Percentiles rank a stretch among this genome's conserved stretches.
These are phyloP conservation scores for Penicillium capsulatum DNA, from an alignment of 2,329 filamentous ascomycete species.

Conservation along the genomic window DNA sequence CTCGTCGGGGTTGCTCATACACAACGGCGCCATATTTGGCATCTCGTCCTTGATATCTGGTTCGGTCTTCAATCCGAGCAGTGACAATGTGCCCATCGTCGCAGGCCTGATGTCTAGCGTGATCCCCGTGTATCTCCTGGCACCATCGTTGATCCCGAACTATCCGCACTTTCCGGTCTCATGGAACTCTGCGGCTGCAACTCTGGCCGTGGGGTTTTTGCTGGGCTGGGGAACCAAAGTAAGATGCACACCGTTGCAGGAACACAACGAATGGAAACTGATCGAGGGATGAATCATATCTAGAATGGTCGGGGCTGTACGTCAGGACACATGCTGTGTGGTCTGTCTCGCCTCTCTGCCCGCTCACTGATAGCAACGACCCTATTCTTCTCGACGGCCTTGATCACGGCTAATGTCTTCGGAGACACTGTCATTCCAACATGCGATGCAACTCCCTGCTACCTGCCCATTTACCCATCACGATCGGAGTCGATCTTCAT, in stretches of 20 bases:
- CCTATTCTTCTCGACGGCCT: slow-evolving; percentile 42
- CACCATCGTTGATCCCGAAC: slow-evolving; percentile 44
- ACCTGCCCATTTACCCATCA: slow-evolving; percentile 44
- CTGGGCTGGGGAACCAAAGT: slow-evolving; percentile 54
- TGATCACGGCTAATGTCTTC: slow-evolving; percentile 42
- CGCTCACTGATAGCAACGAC: slow-evolving; percentile 48
- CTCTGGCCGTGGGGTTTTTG: slow-evolving; percentile 42
- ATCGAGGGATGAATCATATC: not conserved
- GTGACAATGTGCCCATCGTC: slow-evolving; percentile 45
- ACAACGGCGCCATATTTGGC: slow-evolving; percentile 51
- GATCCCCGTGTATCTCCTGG: slow-evolving; percentile 38
- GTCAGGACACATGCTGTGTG: slow-evolving; percentile 55
- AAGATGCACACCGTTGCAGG: slow-evolving; percentile 13
- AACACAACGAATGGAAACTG: not conserved
- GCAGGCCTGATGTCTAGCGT: slow-evolving; percentile 46
- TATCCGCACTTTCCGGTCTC: slow-evolving; percentile 39
- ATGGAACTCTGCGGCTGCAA: slow-evolving; percentile 35
- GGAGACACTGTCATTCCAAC: slow-evolving; percentile 38
- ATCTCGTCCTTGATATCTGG: slow-evolving; percentile 47
- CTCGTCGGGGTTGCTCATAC: slow-evolving; percentile 47
- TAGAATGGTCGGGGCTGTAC: slow-evolving; percentile 51
- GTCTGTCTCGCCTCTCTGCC: slow-evolving; percentile 48
- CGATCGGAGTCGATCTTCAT: slow-evolving; percentile 34
- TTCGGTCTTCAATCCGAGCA: slow-evolving; percentile 38
- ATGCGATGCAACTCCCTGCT: slow-evolving; percentile 45